These are phyloP conservation scores for Spinacia oleracea DNA, from an alignment of 179 eudicot species.

Conservation along the genomic window DNA sequence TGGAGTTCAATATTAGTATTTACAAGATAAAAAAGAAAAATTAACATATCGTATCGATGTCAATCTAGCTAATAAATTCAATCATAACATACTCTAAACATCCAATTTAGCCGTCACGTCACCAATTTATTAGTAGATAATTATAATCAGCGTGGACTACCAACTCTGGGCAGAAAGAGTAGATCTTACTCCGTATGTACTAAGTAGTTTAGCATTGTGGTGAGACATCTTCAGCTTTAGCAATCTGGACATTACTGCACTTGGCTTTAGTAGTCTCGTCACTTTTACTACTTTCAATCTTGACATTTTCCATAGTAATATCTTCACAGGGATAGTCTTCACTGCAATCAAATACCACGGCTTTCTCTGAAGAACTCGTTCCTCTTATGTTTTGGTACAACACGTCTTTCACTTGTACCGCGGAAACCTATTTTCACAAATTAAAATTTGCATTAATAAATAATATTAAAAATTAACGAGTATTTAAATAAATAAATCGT, in stretches of 20 bases:
- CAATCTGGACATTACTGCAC: slow-evolving; percentile 37
- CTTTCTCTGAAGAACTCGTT: slow-evolving; percentile 55
- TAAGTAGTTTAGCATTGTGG: slow-evolving; percentile 36
- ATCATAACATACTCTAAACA: too few relatives aligned
- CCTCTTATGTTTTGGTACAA: slow-evolving; percentile 56
- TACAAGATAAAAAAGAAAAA: too few relatives aligned
- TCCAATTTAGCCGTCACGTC: background rate
- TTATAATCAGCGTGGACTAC: too few relatives aligned
- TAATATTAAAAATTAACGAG: too few relatives aligned
- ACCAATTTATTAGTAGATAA: too few relatives aligned
- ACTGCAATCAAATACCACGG: slow-evolving; percentile 56
- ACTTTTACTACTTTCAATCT: background rate
- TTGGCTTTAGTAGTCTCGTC: slow-evolving; percentile 31
- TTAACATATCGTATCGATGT: background rate
- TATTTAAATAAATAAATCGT: background rate
- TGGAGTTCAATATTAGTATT: too few relatives aligned
- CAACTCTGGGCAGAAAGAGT: too few relatives aligned
- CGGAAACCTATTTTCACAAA: slow-evolving; percentile 35
- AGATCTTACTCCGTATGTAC: too few relatives aligned
- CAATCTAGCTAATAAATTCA: background rate
- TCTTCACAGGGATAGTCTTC: slow-evolving; percentile 51
- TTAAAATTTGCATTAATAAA: too few relatives aligned
- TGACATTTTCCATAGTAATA: slow-evolving; percentile 43
- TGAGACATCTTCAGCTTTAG: slow-evolving; percentile 30
- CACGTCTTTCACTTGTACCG: slow-evolving; percentile 55